Evolutionary conservation across 148 eudicot genomes (phyloP), one percentile per base, ranked within the genome.

Genomic region (Amaranthus hypochondriacus): DNA sequence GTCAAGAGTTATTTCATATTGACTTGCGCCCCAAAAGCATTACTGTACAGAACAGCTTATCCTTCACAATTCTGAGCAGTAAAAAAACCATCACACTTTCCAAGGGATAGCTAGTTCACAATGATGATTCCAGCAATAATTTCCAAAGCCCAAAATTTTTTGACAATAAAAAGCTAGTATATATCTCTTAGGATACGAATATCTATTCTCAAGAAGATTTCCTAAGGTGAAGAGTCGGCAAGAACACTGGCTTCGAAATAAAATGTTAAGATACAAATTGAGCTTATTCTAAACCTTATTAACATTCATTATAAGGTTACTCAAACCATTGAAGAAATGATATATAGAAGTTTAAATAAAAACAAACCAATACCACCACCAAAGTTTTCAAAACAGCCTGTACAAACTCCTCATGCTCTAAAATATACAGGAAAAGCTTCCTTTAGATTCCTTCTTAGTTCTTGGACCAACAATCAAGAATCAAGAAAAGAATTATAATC

Each of bases 321-420:
- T 72, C 75, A 72, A 44, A 61, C 48, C 49, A 21, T 61, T 28
- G 55, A 56, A 48, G 63, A 67, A 72, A 43, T 42, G 59, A 72
- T 28, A 28, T 28, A 79, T 73, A 39, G 14, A 62, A 68, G 47
- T 47, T 39, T 39, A 21, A 11, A 12, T 62, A 73, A 79, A 49
- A 54, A 62, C 65, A 79, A 79, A 56, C 70, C 73, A 79, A 69
- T 69, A 56, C 39, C 62, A 65, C 11, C 48, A n/a, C 56, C 39
- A 53, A 10, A 56, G 64, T 15, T 14, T 68, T 50, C 54, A 73
- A 68, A 43, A 59, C 39, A 64, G 58, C 70, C 77, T 73, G 69
- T 62, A 70, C 78, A 79, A 70, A 79, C 15, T 57, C 21, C 63
- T 65, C 5, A 48, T 56, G 49, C 46, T 55, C 63, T 68, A 60